These are phyloP conservation scores for Myxozyma monticola DNA, from an alignment of 805 yeast genomes.

Conservation along the genomic window DNA sequence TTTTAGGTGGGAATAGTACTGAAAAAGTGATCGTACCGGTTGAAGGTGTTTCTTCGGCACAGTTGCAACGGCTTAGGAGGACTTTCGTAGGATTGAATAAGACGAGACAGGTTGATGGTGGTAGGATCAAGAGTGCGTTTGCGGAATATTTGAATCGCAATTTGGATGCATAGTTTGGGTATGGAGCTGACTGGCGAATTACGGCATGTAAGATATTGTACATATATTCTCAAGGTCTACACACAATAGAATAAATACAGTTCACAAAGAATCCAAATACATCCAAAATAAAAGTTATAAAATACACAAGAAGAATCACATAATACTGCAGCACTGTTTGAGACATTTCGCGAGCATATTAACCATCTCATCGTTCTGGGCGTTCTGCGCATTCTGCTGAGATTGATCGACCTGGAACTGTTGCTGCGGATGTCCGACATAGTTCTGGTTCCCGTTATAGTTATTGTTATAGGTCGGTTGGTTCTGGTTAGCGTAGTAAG, in stretches of 20 bases:
- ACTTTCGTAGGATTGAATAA: conserved; percentile 79
- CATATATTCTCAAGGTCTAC: background rate
- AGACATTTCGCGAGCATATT: conserved; percentile 13
- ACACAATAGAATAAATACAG: no score
- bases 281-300: background rate
- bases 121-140: conserved; percentile 69
- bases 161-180: conserved; percentile 40
- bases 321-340: conserved; percentile 27
- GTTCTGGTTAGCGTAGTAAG: conserved; percentile 9
- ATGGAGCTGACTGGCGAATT: background rate
- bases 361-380: conserved; percentile 18
- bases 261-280: background rate
- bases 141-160: conserved; percentile 74
- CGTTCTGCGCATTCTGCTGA: conserved; percentile 30
- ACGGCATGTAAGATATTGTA: background rate
- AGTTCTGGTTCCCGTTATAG: conserved; percentile 27
- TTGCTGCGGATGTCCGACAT: conserved; percentile 33
- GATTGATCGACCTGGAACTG: conserved; percentile 30
- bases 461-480: conserved; percentile 8
- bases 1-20: conserved; percentile 39
- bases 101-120: conserved; percentile 69
- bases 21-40: conserved; percentile 62
- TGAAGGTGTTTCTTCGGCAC: conserved; percentile 63
- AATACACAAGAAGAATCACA: conserved; percentile 7
- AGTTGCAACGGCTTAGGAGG: conserved; percentile 79